Base-by-base conservation (phyloP, 2,329 filamentous ascomycete species). In the Aspergillus calidoustus region DNA sequence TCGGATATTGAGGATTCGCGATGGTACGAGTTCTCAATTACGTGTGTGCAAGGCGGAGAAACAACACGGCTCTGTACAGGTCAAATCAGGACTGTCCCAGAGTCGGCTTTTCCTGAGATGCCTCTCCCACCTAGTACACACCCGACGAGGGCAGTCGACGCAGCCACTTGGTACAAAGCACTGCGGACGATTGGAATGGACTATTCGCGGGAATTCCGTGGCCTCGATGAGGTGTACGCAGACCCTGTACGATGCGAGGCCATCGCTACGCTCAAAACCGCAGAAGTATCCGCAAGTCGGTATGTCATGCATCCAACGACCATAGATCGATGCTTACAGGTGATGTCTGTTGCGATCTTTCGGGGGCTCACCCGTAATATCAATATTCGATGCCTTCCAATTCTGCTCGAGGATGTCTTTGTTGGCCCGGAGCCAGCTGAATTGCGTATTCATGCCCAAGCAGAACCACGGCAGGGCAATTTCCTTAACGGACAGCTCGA, bases 241-340 rank as follows among this genome's bases (percentile, higher is more conserved):
- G 47, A 62, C 22, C 64, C 62, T 4, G 30, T 23, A 5, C 11
- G 25, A 1, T 28, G 15, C 11, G 23, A 43, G 7, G 66, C 65
- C 3, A 13, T 34, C 1, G 61, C 60, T 6, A 59, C 46, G 4
- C 25, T 62, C 3, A 34, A 34, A 1, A 46, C 47, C 4, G 22
- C 19, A 7, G 58, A 56, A 3, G 13, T n/a, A 2, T 25, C 31
- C 1, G 38, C 59, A n/a, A 38, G 34, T 23, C 13, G 49, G 7
- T 63, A 63, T 56, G 47, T 51, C 2, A 13, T 68, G 28, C 67
- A 68, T 58, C 64, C 66, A 3, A 59, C 56, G 1, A 43, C 48
- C 9, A 64, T 69, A 3, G 66, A 69, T 43, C 44, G 62, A 19
- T 64, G 64, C 31, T 49, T 67, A 4, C 67, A 67, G 28, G 30